Evolutionary conservation across 768 basidiomycete species (phyloP).

Genomic region (Pleurotus eryngii): DNA sequence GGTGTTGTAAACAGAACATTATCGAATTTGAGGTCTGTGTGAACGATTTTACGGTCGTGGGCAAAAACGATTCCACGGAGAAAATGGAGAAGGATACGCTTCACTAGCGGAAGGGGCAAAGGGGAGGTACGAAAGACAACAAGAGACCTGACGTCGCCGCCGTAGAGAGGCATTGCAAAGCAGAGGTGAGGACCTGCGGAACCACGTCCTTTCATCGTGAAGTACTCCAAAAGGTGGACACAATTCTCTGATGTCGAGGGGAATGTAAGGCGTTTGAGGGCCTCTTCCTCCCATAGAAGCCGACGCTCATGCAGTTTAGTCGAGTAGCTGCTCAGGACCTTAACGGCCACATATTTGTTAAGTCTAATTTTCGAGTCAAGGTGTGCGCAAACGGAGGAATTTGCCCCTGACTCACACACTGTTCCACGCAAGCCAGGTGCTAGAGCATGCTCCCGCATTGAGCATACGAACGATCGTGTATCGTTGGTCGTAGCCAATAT

Average conservation of each 20-base stretch:
- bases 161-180: not conserved
- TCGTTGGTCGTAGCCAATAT: slow-evolving; percentile 21
- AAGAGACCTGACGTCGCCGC: too few species aligned
- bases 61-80: too few species aligned
- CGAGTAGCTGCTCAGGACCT: slow-evolving; percentile 23
- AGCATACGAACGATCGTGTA: slow-evolving; percentile 17
- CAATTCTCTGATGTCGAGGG: not conserved
- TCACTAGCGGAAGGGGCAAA: not conserved
- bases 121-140: too few species aligned
- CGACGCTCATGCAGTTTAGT: slow-evolving; percentile 13
- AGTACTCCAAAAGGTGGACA: not conserved
- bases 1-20: too few species aligned
- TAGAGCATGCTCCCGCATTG: too few species aligned
- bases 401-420: too few species aligned
- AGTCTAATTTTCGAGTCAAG: too few species aligned
- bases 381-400: too few species aligned
- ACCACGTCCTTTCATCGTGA: not conserved
- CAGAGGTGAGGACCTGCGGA: not conserved
- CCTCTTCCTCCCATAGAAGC: slow-evolving; percentile 19
- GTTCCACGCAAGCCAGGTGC: too few species aligned
- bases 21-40: too few species aligned
- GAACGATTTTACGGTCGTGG: too few species aligned
- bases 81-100: not conserved
- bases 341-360: slow-evolving; percentile 24
- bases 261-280: slow-evolving; percentile 13